A percentile compares a stretch with the other conserved stretches of the same genome.
phyloP scores from a whole-genome alignment of 345 rosid species.

The Noccaea caerulescens region DNA sequence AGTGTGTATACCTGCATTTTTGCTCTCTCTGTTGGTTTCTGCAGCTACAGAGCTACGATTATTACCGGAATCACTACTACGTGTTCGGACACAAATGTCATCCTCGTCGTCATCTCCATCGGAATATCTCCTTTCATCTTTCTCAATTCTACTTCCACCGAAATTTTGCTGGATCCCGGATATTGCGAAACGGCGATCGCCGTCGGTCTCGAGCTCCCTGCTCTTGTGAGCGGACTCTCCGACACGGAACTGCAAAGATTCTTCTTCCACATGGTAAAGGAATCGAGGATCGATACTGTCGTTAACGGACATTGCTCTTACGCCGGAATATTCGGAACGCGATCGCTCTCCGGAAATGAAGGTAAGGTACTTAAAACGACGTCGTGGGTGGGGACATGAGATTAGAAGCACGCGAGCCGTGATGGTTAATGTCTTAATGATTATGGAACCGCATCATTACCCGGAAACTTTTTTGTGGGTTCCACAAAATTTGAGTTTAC shows the following conservation, averaged over 20 bases:
- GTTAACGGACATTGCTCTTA: slow-evolving; percentile 33
- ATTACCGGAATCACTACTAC: slow-evolving; percentile 25
- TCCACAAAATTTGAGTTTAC: background rate
- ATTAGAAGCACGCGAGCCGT: slow-evolving; percentile 40
- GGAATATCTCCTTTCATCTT: slow-evolving; percentile 45
- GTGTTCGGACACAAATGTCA: slow-evolving; percentile 35
- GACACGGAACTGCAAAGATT: slow-evolving; percentile 48
- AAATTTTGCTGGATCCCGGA: slow-evolving; percentile 48
- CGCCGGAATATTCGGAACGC: slow-evolving; percentile 11
- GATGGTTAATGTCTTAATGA: slow-evolving; percentile 17
- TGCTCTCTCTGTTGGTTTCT: slow-evolving; percentile 44
- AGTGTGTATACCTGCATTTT: slow-evolving; percentile 45
- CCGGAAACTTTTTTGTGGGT: background rate
- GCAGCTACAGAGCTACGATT: slow-evolving; percentile 34
- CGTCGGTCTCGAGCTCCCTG: slow-evolving; percentile 60
- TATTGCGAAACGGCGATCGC: slow-evolving; percentile 55
- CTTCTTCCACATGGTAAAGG: slow-evolving; percentile 60
- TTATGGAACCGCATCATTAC: slow-evolving; percentile 28
- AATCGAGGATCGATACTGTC: slow-evolving; percentile 56
- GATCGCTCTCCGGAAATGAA: background rate
- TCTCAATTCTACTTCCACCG: slow-evolving; percentile 27
- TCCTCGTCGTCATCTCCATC: slow-evolving; percentile 60
- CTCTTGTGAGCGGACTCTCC: slow-evolving; percentile 55
- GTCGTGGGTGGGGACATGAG: slow-evolving; percentile 7
- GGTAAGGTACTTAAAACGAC: slow-evolving; percentile 7